Conservation (phyloP, 1,284 basidiomycete species). For the Trichosporon coremiiforme region DNA sequence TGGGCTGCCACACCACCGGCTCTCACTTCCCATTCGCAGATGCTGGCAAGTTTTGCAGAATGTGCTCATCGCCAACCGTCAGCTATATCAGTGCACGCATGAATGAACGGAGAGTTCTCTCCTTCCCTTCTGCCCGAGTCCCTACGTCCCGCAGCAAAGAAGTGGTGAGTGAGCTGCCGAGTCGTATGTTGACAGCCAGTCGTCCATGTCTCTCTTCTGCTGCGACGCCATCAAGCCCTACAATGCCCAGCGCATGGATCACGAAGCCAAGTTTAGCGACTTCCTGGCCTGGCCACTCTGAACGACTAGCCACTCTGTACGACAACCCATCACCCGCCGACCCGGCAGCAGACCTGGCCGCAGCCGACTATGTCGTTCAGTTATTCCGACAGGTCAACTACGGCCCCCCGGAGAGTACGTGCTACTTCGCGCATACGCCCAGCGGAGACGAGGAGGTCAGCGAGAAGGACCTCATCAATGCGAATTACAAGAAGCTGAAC, state of each 20-base stretch:
- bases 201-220: constrained; percentile 7
- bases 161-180: no score
- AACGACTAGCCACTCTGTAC: neutral
- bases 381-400: neutral
- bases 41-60: no score
- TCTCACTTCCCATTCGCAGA: no score
- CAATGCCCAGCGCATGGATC: neutral
- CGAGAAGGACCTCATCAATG: constrained; percentile 7
- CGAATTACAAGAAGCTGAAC: constrained; percentile 13
- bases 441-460: neutral
- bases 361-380: neutral
- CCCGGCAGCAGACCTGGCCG: neutral
- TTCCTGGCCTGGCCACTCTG: neutral
- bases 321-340: no score
- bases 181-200: no score
- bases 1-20: no score
- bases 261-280: neutral
- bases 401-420: neutral
- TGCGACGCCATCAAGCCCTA: neutral
- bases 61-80: no score
- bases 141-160: no score
- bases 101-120: no score
- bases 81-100: no score
- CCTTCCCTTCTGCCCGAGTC: no score
- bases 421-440: neutral